phyloP scores from a whole-genome alignment of 2,329 filamentous ascomycete genomes.

The Aspergillus sergii region DNA sequence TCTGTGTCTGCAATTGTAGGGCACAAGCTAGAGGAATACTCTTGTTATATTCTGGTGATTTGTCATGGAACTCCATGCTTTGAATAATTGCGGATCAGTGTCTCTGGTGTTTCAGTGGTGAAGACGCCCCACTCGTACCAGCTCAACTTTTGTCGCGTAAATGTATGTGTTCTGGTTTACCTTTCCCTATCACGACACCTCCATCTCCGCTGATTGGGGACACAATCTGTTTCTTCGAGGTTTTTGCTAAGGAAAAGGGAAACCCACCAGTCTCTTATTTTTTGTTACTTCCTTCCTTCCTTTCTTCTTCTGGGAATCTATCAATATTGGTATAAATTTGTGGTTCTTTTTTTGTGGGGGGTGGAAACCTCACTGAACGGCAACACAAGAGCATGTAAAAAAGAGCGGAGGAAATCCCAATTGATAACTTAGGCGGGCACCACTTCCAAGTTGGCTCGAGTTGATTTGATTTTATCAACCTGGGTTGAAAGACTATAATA shows the following conservation, averaged over 20 bases:
- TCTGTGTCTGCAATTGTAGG: background rate
- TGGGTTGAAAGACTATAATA: no score
- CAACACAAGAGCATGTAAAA: background rate
- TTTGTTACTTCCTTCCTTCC: no score
- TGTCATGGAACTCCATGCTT: background rate
- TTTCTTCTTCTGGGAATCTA: no score
- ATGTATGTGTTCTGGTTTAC: background rate
- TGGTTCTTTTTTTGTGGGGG: no score
- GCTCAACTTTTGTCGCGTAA: background rate
- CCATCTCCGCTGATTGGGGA: background rate
- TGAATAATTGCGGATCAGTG: background rate
- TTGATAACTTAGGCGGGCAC: background rate
- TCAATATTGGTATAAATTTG: no score
- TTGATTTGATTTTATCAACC: no score
- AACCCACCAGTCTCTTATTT: background rate
- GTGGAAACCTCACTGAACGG: no score
- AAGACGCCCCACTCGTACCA: background rate
- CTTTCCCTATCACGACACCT: background rate
- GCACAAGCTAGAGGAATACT: background rate
- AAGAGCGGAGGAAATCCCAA: background rate
- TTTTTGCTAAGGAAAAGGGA: background rate
- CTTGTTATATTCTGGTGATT: background rate
- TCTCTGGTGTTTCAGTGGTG: background rate
- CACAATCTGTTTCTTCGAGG: background rate
- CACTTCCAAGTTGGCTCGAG: background rate